Evolutionary conservation across 257 asterid species (phyloP).

Genomic region (Cinchona pubescens): DNA sequence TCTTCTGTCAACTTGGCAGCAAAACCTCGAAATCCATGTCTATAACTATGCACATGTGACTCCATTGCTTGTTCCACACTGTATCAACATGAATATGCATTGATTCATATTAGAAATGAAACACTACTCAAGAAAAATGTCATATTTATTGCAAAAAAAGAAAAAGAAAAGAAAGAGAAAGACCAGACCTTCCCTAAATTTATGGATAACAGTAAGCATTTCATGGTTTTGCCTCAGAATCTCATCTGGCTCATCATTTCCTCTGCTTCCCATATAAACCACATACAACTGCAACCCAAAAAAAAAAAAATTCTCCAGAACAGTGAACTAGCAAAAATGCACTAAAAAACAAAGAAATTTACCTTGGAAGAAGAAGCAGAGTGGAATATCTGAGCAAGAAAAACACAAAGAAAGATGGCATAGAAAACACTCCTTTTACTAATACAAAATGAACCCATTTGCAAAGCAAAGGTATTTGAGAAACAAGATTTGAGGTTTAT

Average conservation of each 20-base stretch:
- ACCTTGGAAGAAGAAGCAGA: constrained; percentile 77
- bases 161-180: constrained; percentile 9
- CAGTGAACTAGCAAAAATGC: background rate
- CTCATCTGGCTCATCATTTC: constrained; percentile 66
- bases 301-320: background rate
- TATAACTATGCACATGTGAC: constrained; percentile 82
- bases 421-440: constrained; percentile 27
- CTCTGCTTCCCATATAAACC: constrained; percentile 89
- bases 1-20: constrained; percentile 86
- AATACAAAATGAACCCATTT: constrained; percentile 52
- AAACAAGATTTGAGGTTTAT: constrained; percentile 17
- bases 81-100: constrained; percentile 25
- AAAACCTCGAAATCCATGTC: constrained; percentile 90
- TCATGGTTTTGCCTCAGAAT: constrained; percentile 69
- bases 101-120: constrained; percentile 14
- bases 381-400: constrained; percentile 43
- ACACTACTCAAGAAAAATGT: background rate
- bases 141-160: background rate
- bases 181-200: constrained; percentile 73
- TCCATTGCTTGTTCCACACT: constrained; percentile 76
- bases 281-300: constrained; percentile 67
- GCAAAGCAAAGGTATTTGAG: constrained; percentile 7
- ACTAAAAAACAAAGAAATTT: background rate
- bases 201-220: constrained; percentile 63
- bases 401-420: constrained; percentile 31